Evolutionary conservation across 1,284 basidiomycete genomes (phyloP), one percentile per base, ranked within the genome.

Genomic region (Ceratobasidium sp.): DNA sequence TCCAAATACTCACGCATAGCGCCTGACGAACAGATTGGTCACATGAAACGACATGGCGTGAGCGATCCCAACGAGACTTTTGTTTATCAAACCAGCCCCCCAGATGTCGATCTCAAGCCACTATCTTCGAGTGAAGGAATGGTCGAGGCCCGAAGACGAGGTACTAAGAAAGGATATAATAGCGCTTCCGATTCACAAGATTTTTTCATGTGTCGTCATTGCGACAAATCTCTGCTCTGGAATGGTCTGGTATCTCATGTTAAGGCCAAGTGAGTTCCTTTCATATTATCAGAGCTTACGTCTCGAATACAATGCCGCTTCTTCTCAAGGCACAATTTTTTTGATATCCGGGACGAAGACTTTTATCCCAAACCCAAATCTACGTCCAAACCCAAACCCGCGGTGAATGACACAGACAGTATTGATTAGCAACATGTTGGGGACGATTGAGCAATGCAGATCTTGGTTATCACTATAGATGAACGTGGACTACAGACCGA

Each of bases 271-370:
- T 76, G n/a, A 66, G 73, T 40, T 15, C 39, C n/a, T 67, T 64
- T 67, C 33, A 20, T 66, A 20, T 26, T 20, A 5, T 51, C n/a
- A 23, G 20, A 75, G 5, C 33, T n/a, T 20, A 20, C 26, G 10
- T 18, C 33, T 33, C 9, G 7, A 23, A 39, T 40, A 53, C 44
- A 18, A 51, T 68, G 12, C 26, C 18, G 39, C 28, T 66, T 58
- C 44, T 15, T 64, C 56, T 49, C 10, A 12, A 76, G 73, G 26
- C 73, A 76, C 58, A 33, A 26, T 18, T 76, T 76, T 56, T 58
- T 51, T 53, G 73, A 76, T 56, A 67, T 76, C 51, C 73, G 73
- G 18, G 73, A 76, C 20, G 73, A 76, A 56, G 73, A 76, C 63
- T 76, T 76, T 40, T 76, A 76, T 44, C 73, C 73, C 18, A 76